Evolutionary conservation across 2,329 filamentous ascomycete genomes (phyloP).

Genomic region (Ophioceras dolichostomum): DNA sequence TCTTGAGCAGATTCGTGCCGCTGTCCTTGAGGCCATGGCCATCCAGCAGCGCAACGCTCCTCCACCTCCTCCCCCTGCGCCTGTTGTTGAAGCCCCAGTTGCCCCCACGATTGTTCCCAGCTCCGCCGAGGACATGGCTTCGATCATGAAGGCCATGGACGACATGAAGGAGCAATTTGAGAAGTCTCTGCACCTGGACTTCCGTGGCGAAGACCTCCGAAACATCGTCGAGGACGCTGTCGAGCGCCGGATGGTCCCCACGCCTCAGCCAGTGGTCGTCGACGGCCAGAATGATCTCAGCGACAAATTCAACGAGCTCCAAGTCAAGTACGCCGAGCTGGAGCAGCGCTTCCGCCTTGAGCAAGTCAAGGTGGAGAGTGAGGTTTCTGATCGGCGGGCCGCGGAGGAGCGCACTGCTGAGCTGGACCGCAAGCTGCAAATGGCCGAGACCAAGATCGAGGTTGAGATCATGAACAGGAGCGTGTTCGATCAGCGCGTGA

Average conservation of each 20-base stretch:
- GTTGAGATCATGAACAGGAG: conserved; percentile 50
- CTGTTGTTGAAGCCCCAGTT: no score
- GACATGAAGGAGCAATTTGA: conserved; percentile 45
- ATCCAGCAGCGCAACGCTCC: conserved; percentile 32
- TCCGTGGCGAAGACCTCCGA: conserved; percentile 41
- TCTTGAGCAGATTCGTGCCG: conserved; percentile 67
- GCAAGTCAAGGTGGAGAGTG: conserved; percentile 34
- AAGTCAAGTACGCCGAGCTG: conserved; percentile 45
- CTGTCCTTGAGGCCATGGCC: conserved; percentile 62
- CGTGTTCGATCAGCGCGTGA: conserved; percentile 46
- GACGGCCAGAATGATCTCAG: conserved; percentile 34
- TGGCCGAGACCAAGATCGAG: conserved; percentile 45
- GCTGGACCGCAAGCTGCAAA: conserved; percentile 39
- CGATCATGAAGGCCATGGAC: conserved; percentile 54
- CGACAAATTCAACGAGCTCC: conserved; percentile 44
- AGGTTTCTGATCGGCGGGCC: conserved; percentile 32
- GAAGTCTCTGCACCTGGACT: conserved; percentile 28
- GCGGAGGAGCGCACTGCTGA: conserved; percentile 43
- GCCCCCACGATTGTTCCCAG: conserved; percentile 2
- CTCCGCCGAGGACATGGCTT: conserved; percentile 26
- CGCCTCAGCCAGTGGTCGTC: conserved; percentile 30
- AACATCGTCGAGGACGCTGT: conserved; percentile 53
- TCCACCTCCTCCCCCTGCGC: conserved; percentile 13
- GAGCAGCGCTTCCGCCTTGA: conserved; percentile 42
- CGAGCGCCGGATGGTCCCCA: conserved; percentile 40